These are phyloP conservation scores for Chrysosporium queenslandicum DNA, from an alignment of 2,329 filamentous ascomycete genomes.

Conservation along the genomic window DNA sequence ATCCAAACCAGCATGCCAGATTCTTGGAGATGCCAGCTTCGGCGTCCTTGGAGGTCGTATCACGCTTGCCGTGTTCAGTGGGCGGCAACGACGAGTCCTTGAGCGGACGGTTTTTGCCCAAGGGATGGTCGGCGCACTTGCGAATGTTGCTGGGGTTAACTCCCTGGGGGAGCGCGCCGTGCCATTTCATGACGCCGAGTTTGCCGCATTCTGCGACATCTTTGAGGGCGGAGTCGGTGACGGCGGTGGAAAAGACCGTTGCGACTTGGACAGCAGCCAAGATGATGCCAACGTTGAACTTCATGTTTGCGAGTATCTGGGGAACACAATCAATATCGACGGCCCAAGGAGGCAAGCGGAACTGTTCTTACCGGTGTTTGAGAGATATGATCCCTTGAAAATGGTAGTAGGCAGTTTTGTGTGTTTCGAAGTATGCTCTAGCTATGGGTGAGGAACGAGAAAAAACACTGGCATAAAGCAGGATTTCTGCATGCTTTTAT, in stretches of 20 bases:
- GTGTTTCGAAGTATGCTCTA: no score
- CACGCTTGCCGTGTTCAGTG: no score
- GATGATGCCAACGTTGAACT: background rate
- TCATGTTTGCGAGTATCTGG: background rate
- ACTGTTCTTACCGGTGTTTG: no score
- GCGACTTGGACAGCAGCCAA: background rate
- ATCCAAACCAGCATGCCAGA: background rate
- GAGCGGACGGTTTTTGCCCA: constrained; percentile 2
- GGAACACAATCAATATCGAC: background rate
- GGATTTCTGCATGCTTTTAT: background rate
- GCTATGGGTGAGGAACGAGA: background rate
- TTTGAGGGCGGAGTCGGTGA: constrained; percentile 4
- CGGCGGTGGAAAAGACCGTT: constrained; percentile 11
- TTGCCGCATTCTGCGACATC: constrained; percentile 5
- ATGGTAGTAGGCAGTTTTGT: no score
- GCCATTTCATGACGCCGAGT: constrained; percentile 2
- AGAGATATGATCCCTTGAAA: no score
- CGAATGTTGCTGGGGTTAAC: constrained; percentile 9
- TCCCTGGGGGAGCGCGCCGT: constrained; percentile 3
- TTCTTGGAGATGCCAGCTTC: background rate
- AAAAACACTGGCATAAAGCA: background rate
- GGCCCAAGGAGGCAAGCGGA: no score
- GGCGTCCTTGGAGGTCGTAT: background rate
- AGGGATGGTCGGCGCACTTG: constrained; percentile 9
- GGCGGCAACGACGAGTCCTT: no score